Evolutionary conservation across 768 basidiomycete genomes (phyloP).

Genomic region (Asterophora parasitica): DNA sequence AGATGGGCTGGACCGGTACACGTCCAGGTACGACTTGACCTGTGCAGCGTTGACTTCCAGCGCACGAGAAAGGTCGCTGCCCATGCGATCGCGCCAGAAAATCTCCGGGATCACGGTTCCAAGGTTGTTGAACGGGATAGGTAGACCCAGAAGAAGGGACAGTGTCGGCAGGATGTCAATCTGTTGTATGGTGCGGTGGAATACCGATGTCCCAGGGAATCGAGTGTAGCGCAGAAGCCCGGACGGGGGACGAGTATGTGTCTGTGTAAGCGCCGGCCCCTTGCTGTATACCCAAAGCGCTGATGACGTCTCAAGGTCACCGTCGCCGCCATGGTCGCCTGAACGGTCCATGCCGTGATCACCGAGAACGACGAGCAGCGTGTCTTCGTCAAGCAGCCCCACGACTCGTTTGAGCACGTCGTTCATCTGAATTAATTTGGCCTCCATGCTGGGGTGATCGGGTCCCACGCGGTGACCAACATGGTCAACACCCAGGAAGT

Average conservation of each 20-base stretch:
- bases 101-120: conserved; percentile 90
- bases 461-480: conserved; percentile 94
- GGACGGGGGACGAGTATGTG: conserved; percentile 35
- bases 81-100: conserved; percentile 53
- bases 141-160: conserved; percentile 84
- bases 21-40: conserved; percentile 68
- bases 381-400: conserved; percentile 73
- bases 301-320: conserved; percentile 75
- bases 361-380: conserved; percentile 85
- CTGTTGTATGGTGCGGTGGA: conserved; percentile 75
- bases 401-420: conserved; percentile 70
- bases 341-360: conserved; percentile 97
- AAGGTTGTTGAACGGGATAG: conserved; percentile 94
- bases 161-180: conserved; percentile 90
- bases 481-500: conserved; percentile 95
- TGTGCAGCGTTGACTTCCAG: conserved; percentile 70
- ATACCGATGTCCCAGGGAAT: conserved; percentile 53
- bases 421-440: conserved; percentile 89
- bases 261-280: conserved; percentile 41
- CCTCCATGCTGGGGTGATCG: conserved; percentile 77
- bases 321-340: conserved; percentile 96
- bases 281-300: conserved; percentile 94
- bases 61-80: conserved; percentile 47
- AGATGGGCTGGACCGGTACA: conserved; percentile 66
- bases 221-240: conserved; percentile 47